Conservation (phyloP, 345 rosid genomes). For the Triadica sebifera region DNA sequence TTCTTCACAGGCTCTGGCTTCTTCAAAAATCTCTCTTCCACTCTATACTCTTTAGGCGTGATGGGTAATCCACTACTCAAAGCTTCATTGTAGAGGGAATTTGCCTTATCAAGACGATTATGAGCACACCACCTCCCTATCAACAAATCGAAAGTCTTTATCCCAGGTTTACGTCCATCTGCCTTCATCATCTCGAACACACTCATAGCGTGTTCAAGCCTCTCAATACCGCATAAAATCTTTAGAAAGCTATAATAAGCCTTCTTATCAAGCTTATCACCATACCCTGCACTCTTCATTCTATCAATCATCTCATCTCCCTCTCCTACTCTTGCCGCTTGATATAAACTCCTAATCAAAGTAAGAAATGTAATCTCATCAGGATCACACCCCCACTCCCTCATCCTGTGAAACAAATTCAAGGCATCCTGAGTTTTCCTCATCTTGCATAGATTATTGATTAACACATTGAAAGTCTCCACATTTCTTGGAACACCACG, state of each 20-base stretch:
- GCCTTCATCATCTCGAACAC: slow-evolving; percentile 84
- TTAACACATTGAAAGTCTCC: slow-evolving; percentile 80
- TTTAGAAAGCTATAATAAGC: slow-evolving; percentile 71
- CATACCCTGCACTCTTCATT: slow-evolving; percentile 76
- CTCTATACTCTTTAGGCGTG: slow-evolving; percentile 64
- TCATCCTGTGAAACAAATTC: slow-evolving; percentile 68
- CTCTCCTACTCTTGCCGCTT: slow-evolving; percentile 84
- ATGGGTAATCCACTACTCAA: slow-evolving; percentile 58
- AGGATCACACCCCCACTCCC: slow-evolving; percentile 80
- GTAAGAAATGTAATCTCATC: slow-evolving; percentile 60
- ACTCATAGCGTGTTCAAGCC: slow-evolving; percentile 85
- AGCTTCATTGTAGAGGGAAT: slow-evolving; percentile 71
- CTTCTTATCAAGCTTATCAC: slow-evolving; percentile 53
- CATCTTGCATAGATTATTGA: slow-evolving; percentile 69
- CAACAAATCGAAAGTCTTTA: slow-evolving; percentile 77
- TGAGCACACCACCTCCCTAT: slow-evolving; percentile 69
- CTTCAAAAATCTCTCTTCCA: slow-evolving; percentile 61
- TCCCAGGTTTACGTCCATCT: slow-evolving; percentile 66
- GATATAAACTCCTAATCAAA: slow-evolving; percentile 76
- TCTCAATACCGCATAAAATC: slow-evolving; percentile 89
- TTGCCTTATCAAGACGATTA: slow-evolving; percentile 70
- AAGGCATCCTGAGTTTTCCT: slow-evolving; percentile 80
- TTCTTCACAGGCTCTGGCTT: slow-evolving; percentile 57
- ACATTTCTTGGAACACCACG: slow-evolving; percentile 85
- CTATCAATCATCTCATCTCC: slow-evolving; percentile 91